Conservation (phyloP, 345 rosid species). For the Viola odorata region DNA sequence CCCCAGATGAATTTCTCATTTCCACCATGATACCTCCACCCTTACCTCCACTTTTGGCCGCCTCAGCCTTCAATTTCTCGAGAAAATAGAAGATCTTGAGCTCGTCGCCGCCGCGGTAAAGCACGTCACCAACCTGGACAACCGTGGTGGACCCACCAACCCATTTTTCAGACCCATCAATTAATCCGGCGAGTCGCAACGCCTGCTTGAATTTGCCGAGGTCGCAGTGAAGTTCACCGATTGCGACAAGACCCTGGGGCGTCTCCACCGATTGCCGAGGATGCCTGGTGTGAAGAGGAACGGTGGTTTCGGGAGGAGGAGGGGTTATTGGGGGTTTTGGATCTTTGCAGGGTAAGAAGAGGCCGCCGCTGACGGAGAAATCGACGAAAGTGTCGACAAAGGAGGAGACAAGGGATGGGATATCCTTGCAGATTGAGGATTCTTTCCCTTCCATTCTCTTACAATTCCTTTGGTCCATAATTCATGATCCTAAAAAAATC, state of each 20-base stretch:
- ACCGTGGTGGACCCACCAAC: constrained; percentile 64
- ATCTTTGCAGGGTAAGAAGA: constrained; percentile 46
- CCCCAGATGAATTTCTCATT: no score
- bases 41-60: constrained; percentile 61
- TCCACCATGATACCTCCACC: no score
- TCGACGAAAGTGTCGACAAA: constrained; percentile 85
- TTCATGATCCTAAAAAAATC: no score
- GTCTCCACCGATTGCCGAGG: no score
- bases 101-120: constrained; percentile 87
- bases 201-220: constrained; percentile 62
- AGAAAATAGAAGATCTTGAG: constrained; percentile 66
- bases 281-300: constrained; percentile 36
- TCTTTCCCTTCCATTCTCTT: constrained; percentile 12
- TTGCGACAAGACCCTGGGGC: constrained; percentile 62
- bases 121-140: constrained; percentile 83
- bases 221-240: constrained; percentile 92
- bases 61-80: constrained; percentile 74
- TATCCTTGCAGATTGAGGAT: constrained; percentile 32
- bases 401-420: constrained; percentile 57
- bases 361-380: constrained; percentile 51
- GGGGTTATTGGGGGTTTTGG: constrained; percentile 11
- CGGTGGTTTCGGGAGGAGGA: neutral
- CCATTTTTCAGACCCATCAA: constrained; percentile 64
- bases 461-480: no score
- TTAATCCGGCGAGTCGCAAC: constrained; percentile 53